Percentiles rank a stretch among this genome's conserved stretches.
Conservation (phyloP, 768 basidiomycete species). For the Psilocybe cyanescens region DNA sequence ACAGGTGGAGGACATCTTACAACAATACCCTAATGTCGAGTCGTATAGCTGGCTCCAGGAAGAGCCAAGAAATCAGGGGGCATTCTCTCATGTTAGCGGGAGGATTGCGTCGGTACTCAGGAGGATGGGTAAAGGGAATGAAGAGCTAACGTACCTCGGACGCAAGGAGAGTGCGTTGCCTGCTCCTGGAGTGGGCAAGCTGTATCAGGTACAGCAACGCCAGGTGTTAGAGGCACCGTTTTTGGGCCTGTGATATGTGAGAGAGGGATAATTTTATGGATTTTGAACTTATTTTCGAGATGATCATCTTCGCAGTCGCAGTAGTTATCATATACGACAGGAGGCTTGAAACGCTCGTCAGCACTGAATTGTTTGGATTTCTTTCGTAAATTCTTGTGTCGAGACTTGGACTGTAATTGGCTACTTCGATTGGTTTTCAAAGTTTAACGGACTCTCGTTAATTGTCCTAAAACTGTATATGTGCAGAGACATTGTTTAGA, state of each 20-base stretch:
- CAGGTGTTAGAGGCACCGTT: conserved; percentile 64
- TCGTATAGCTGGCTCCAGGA: conserved; percentile 80
- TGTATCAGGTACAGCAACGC: conserved; percentile 70
- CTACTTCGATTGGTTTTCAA: too few relatives aligned
- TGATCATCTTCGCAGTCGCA: too few relatives aligned
- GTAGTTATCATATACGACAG: too few relatives aligned
- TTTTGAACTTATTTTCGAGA: too few relatives aligned
- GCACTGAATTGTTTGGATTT: too few relatives aligned
- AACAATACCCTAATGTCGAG: conserved; percentile 42
- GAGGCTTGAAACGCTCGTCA: too few relatives aligned
- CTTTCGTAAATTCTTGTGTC: too few relatives aligned
- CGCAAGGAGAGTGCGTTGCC: conserved; percentile 74
- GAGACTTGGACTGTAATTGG: too few relatives aligned
- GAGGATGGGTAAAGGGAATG: conserved; percentile 30
- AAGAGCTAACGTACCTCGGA: conserved; percentile 59
- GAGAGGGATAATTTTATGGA: too few relatives aligned
- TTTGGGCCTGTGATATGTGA: conserved; percentile 11
- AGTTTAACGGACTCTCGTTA: too few relatives aligned
- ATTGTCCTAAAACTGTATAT: too few relatives aligned
- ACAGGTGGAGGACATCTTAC: conserved; percentile 48
- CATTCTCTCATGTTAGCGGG: conserved; percentile 66
- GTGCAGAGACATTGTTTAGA: too few relatives aligned
- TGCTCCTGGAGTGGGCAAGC: conserved; percentile 73
- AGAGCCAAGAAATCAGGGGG: conserved; percentile 88
- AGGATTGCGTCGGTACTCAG: conserved; percentile 61